Conservation (phyloP, 2,329 filamentous ascomycete species). For the Pseudocercospora cruenta region DNA sequence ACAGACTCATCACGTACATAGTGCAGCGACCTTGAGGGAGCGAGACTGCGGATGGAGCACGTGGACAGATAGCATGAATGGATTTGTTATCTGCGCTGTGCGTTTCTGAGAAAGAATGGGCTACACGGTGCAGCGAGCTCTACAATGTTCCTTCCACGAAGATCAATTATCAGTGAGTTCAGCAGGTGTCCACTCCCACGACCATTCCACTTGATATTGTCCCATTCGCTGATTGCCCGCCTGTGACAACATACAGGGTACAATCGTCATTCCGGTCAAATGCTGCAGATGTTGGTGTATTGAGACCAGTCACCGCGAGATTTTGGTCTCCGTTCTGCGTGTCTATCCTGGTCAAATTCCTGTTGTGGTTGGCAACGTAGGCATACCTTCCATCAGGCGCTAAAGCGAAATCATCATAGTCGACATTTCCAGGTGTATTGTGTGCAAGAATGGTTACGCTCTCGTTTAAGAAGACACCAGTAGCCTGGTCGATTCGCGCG, state of each 20-base stretch:
- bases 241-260: background rate
- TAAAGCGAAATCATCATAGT: background rate
- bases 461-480: background rate
- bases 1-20: no score
- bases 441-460: background rate
- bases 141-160: no score
- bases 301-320: background rate
- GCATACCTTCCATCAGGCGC: background rate
- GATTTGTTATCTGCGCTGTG: no score
- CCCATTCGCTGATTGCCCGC: background rate
- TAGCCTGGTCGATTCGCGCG: background rate
- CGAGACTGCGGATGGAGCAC: no score
- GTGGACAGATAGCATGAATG: no score
- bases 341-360: background rate
- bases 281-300: background rate
- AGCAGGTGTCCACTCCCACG: background rate
- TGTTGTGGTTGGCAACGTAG: background rate
- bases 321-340: background rate
- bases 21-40: no score
- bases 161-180: no score
- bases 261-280: background rate
- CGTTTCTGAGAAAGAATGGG: no score
- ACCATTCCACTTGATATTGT: background rate
- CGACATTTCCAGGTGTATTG: background rate
- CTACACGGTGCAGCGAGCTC: no score